Percentiles rank a stretch among this genome's conserved stretches.
phyloP scores from a whole-genome alignment of 2,329 filamentous ascomycete genomes.

The Xylaria sp. region DNA sequence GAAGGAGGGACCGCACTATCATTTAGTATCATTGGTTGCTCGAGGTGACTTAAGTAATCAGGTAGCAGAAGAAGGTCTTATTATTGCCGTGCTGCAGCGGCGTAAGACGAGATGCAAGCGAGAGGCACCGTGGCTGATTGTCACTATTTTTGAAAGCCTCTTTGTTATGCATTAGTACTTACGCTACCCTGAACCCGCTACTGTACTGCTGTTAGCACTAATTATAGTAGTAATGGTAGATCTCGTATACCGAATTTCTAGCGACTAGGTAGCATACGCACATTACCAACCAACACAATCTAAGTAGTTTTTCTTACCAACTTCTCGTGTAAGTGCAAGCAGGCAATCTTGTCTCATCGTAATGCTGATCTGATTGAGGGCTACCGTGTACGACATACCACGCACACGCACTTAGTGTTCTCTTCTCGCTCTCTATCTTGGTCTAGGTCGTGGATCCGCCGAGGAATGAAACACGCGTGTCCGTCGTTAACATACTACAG shows the following conservation, averaged over 20 bases:
- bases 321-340: not conserved
- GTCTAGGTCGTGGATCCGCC: not conserved
- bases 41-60: too few species aligned
- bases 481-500: not conserved
- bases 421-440: not conserved
- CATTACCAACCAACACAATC: not conserved
- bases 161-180: not conserved
- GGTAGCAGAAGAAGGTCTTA: too few species aligned
- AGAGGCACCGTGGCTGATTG: constrained; percentile 4
- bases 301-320: not conserved
- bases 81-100: too few species aligned
- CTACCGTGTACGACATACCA: not conserved
- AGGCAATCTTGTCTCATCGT: not conserved
- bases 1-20: too few species aligned
- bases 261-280: not conserved
- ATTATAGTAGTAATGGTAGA: constrained; percentile 4
- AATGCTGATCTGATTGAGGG: not conserved
- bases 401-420: not conserved
- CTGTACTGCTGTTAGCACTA: not conserved
- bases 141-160: constrained; percentile 8
- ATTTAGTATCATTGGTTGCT: too few species aligned
- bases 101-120: constrained; percentile 6
- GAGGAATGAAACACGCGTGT: constrained; percentile 10
- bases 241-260: not conserved
- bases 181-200: not conserved